Evolutionary conservation across 148 eudicot genomes (phyloP).

Genomic region (Rhododendron simsii): DNA sequence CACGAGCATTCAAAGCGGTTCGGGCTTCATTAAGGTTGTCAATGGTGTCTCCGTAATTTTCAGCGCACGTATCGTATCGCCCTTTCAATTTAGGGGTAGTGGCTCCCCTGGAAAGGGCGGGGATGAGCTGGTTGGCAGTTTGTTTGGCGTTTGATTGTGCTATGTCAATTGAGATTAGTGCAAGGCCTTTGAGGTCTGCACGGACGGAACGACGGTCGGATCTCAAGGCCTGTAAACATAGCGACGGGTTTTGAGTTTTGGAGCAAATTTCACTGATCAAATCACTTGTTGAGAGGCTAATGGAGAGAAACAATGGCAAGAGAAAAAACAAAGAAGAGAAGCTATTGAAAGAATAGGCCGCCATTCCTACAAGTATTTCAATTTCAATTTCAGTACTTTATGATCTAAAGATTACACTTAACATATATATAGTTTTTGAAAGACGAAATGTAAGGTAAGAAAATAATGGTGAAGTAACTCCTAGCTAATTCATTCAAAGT

Average conservation of each 20-base stretch:
- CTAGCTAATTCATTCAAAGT: too few relatives aligned
- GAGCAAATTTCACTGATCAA: slow-evolving; percentile 10
- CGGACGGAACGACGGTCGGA: slow-evolving; percentile 1
- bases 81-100: not conserved
- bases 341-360: not conserved
- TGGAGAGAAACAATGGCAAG: not conserved
- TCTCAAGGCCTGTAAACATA: not conserved
- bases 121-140: not conserved
- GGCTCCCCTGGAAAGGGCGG: not conserved
- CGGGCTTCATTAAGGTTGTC: not conserved
- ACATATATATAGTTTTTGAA: not conserved
- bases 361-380: not conserved
- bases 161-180: not conserved
- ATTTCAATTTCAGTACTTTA: not conserved
- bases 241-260: slow-evolving; percentile 2
- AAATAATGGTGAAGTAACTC: too few relatives aligned
- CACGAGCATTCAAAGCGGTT: not conserved
- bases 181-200: slow-evolving; percentile 11
- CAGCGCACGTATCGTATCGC: not conserved
- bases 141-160: not conserved
- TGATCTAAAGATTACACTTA: not conserved
- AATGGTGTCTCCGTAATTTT: not conserved
- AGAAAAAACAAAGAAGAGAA: not conserved
- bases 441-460: not conserved
- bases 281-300: slow-evolving; percentile 11